Conservation (phyloP, 441 rosid species). For the Bruguiera hainesii region DNA sequence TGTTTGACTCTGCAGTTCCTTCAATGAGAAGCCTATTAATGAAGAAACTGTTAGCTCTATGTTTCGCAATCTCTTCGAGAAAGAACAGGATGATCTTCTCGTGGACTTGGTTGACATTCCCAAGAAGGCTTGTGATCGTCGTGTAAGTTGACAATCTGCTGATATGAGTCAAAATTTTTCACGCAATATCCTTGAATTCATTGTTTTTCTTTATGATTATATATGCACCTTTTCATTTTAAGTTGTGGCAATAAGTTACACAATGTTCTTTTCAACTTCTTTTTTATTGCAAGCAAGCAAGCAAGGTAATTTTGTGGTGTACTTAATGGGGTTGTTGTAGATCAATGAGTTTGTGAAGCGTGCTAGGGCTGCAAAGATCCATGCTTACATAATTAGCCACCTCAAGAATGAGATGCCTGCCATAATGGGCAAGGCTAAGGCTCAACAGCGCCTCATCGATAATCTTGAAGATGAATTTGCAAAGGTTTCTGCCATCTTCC, state of each 20-base stretch:
- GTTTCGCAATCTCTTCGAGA: conserved; percentile 71
- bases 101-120: conserved; percentile 83
- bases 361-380: conserved; percentile 90
- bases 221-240: neutral
- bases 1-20: conserved; percentile 54
- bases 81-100: conserved; percentile 82
- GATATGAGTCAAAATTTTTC: neutral
- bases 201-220: neutral
- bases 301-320: conserved; percentile 1
- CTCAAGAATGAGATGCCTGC: conserved; percentile 90
- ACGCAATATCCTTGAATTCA: neutral
- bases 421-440: conserved; percentile 80
- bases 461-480: conserved; percentile 70
- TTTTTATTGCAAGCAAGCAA: neutral
- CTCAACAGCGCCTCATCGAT: conserved; percentile 75
- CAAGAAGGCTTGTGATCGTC: conserved; percentile 92
- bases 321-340: conserved; percentile 26
- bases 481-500: conserved; percentile 41
- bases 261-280: neutral
- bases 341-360: conserved; percentile 92
- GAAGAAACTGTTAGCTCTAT: conserved; percentile 58
- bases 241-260: neutral
- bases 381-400: conserved; percentile 81
- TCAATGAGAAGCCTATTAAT: conserved; percentile 75
- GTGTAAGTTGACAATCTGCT: conserved; percentile 29